A percentile compares a stretch with the other conserved stretches of the same genome.
These are phyloP conservation scores for Wallacemonas collosoma DNA, from an alignment of 208 protist genomes.

Conservation along the genomic window DNA sequence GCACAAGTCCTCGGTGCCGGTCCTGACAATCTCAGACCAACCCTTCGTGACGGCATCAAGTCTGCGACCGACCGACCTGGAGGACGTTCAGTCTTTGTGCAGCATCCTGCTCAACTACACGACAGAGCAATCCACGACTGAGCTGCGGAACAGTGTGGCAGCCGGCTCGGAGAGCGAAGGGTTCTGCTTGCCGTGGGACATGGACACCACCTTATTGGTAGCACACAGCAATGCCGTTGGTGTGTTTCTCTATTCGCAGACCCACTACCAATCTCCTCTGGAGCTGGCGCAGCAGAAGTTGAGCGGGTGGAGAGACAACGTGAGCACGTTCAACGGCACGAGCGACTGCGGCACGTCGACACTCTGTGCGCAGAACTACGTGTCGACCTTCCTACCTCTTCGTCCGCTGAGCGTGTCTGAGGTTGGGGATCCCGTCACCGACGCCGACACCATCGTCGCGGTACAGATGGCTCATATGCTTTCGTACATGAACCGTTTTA, in stretches of 20 bases:
- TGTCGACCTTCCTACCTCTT: conserved; percentile 12
- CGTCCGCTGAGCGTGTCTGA: conserved; percentile 22
- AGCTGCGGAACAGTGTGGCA: conserved; percentile 19
- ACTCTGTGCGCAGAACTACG: background rate
- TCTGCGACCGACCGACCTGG: background rate
- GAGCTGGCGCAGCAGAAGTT: background rate
- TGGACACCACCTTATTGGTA: conserved; percentile 7
- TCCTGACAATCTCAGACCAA: background rate
- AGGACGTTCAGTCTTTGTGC: conserved; percentile 27
- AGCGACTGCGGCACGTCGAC: background rate
- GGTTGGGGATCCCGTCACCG: conserved; percentile 11
- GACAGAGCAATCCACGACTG: background rate
- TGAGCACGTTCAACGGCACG: background rate
- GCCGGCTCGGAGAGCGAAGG: conserved; percentile 53
- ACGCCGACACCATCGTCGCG: conserved; percentile 30
- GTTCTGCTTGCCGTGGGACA: conserved; percentile 36
- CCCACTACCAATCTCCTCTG: background rate
- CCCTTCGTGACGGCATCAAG: background rate
- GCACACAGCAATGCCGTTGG: conserved; percentile 42
- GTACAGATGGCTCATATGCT: conserved; percentile 21
- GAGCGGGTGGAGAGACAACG: background rate
- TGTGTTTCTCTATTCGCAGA: conserved; percentile 34
- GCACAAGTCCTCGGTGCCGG: background rate
- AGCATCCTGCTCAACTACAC: conserved; percentile 37
- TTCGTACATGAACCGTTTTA: conserved; percentile 30